phyloP scores from a whole-genome alignment of 345 rosid genomes.

The Sonneratia alba region DNA sequence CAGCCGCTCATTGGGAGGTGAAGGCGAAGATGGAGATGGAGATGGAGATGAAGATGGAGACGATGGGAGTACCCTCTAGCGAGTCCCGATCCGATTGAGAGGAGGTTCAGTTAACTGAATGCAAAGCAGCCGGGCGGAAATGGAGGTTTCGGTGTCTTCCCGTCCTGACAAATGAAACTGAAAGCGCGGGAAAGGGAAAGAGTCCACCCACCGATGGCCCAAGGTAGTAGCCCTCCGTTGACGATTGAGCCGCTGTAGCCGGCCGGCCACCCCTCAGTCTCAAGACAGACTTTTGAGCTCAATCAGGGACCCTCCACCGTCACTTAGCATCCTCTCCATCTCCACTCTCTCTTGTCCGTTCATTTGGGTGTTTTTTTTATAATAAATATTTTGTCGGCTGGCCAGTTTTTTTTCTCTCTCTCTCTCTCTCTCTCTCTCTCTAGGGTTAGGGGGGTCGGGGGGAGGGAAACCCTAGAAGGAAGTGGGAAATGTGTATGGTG shows the following conservation, averaged over 20 bases:
- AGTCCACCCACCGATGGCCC: neutral
- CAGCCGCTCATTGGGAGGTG: constrained; percentile 5
- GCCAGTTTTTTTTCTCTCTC: neutral
- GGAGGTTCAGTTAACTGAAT: too few species aligned
- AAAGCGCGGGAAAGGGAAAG: neutral
- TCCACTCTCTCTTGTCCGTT: neutral
- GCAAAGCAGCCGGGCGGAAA: too few species aligned
- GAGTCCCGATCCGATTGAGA: neutral
- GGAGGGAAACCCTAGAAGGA: neutral
- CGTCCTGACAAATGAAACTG: neutral
- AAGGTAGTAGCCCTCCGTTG: too few species aligned
- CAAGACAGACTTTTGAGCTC: too few species aligned
- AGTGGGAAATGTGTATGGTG: neutral
- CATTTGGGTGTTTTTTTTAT: neutral
- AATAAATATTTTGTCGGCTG: neutral
- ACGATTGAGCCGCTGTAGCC: neutral
- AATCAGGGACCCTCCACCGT: neutral
- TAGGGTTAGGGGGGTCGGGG: neutral
- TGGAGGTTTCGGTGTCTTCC: too few species aligned
- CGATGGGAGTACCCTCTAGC: neutral
- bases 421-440: too few species aligned
- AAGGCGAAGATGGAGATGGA: constrained; percentile 25
- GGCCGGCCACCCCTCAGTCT: neutral
- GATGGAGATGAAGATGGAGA: neutral
- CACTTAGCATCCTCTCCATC: neutral